Evolutionary conservation across 805 yeast genomes (phyloP).

Genomic region (Saccharomyces mikatae): DNA sequence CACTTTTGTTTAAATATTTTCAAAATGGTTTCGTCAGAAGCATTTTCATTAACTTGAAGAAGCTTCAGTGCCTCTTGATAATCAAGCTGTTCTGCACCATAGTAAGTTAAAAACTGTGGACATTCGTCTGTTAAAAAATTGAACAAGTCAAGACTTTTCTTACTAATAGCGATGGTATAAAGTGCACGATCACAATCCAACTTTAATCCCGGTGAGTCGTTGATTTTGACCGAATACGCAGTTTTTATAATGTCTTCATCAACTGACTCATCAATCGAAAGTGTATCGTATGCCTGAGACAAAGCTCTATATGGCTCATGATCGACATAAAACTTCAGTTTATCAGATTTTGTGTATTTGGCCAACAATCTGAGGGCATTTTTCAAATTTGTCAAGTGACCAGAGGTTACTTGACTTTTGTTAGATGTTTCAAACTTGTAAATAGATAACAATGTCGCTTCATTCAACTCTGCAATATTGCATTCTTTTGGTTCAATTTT

Average conservation of each 20-base stretch:
- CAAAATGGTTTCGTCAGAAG: constrained; percentile 44
- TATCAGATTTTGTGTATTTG: constrained; percentile 31
- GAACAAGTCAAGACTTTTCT: constrained; percentile 52
- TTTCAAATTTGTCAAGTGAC: constrained; percentile 27
- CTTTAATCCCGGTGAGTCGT: constrained; percentile 41
- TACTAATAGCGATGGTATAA: constrained; percentile 48
- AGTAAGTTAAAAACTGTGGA: constrained; percentile 22
- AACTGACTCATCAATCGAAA: constrained; percentile 45
- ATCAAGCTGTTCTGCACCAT: constrained; percentile 20
- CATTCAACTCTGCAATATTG: constrained; percentile 16
- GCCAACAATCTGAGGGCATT: constrained; percentile 36
- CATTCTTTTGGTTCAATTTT: constrained; percentile 27
- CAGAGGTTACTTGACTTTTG: constrained; percentile 5
- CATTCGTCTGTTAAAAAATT: constrained; percentile 40
- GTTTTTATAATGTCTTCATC: constrained; percentile 69
- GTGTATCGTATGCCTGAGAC: constrained; percentile 44
- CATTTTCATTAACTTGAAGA: constrained; percentile 42
- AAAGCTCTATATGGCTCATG: constrained; percentile 38
- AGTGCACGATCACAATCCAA: constrained; percentile 44
- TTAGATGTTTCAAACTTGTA: constrained; percentile 26
- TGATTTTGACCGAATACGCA: constrained; percentile 57
- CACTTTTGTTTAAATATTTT: constrained; percentile 29
- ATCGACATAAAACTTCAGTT: constrained; percentile 33
- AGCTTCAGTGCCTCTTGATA: constrained; percentile 38
- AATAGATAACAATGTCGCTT: constrained; percentile 27